Base-by-base conservation (phyloP, 257 asterid species). In the Paraleonurus japonicus region DNA sequence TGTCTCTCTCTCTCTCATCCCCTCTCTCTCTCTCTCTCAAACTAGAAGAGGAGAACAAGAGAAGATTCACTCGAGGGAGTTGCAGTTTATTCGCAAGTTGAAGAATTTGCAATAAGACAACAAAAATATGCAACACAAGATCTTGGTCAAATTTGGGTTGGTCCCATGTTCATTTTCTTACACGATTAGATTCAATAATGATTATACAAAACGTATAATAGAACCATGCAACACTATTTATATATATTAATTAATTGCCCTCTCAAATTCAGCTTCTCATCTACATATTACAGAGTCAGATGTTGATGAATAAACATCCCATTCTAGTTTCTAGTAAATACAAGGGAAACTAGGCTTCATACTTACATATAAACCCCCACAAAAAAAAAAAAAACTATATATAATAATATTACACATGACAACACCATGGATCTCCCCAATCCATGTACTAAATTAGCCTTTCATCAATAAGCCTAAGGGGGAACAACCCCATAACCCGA, bases 371-470 rank as follows among this genome's bases (percentile, higher is more conserved):
- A 33, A 55, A 27, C 7, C 13, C 39, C n/a, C 4, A 13, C 60
- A 5, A 22, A 32, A 19, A 33, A 33, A 9, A 17, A 15, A 39
- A 24, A 8, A 23, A 11, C 1, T 60, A 81, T 78, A 78, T 71
- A 78, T 71, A 64, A 70, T 35, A 61, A 61, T 67, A 50, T 62
- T 81, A 83, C 85, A 78, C 22, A 77, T 79, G 41, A 70, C 71
- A 78, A 74, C 72, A 73, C 59, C 86, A 78, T 77, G 83, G 84
- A 78, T 74, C 69, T 16, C 78, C 82, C 74, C 62, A 45, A 70
- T 78, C 82, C 90, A 78, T 61, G 78, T 71, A 35, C 79, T 69
- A 60, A 83, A 80, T 80, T 81, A 79, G 85, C 64, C 62, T 66
- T 67, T 3, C n/a, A 17, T 65, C 64, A 45, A 12, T 70, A 55